Evolutionary conservation across 2,329 filamentous ascomycete species (phyloP).

Genomic region (Cordyceps cicadae): DNA sequence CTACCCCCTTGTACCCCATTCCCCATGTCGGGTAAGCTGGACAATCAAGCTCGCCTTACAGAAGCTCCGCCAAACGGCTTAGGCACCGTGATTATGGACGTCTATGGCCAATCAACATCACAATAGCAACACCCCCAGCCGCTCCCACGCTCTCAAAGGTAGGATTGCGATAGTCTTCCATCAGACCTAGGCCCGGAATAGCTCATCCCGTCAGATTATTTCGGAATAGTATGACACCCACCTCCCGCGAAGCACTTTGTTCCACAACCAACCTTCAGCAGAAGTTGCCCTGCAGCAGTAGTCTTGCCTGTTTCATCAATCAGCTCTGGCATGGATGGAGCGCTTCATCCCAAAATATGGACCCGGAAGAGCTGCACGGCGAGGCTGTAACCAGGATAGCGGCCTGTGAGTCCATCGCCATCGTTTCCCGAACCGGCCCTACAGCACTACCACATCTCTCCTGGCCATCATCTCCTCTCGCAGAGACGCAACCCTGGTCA

Average conservation of each 20-base stretch:
- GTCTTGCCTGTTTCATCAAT: slow-evolving; percentile 1
- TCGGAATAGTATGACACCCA: slow-evolving; percentile 5
- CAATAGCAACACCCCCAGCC: neutral
- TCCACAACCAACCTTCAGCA: neutral
- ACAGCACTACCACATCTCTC: slow-evolving; percentile 5
- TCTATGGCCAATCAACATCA: neutral
- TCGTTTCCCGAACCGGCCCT: neutral
- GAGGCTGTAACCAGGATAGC: slow-evolving; percentile 6
- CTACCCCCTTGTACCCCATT: neutral
- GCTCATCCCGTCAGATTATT: slow-evolving; percentile 9
- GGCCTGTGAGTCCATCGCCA: slow-evolving; percentile 7
- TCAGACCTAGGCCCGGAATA: slow-evolving; percentile 10
- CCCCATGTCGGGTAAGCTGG: slow-evolving; percentile 8
- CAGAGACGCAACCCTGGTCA: slow-evolving; percentile 2
- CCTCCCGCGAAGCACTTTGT: neutral
- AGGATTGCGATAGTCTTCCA: slow-evolving; percentile 3
- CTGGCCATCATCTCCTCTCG: neutral
- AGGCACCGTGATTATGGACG: slow-evolving; percentile 7
- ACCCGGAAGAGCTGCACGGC: neutral
- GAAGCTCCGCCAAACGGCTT: slow-evolving; percentile 3
- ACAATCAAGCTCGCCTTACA: slow-evolving; percentile 3
- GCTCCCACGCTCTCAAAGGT: neutral
- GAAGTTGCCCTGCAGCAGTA: neutral
- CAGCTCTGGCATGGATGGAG: neutral
- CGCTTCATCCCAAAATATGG: slow-evolving; percentile 1